phyloP scores from a whole-genome alignment of 169 alveolate genomes.

The Cryptosporidium sp. region DNA sequence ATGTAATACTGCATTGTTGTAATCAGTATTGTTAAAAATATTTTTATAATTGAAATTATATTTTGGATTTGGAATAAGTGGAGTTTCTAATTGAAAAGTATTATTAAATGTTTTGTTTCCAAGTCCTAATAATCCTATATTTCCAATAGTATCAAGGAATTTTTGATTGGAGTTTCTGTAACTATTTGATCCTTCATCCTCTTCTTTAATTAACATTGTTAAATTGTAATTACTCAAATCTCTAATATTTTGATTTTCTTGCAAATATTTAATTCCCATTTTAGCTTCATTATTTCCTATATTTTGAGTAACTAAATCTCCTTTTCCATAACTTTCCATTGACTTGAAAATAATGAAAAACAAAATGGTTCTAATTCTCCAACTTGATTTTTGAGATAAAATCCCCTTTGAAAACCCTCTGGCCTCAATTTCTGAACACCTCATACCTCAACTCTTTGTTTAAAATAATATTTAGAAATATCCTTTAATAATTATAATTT shows the following conservation, averaged over 20 bases:
- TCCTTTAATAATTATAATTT: too few relatives aligned
- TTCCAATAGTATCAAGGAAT: too few relatives aligned
- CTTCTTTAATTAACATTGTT: not conserved
- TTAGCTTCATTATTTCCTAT: not conserved
- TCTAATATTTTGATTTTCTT: not conserved
- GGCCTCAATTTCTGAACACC: not conserved
- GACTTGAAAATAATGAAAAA: not conserved
- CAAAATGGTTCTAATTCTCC: constrained; percentile 3
- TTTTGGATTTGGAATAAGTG: not conserved
- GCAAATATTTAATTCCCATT: not conserved
- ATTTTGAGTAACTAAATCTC: not conserved
- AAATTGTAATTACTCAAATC: too few relatives aligned
- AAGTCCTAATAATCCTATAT: not conserved
- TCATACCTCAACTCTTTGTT: not conserved
- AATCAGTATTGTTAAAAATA: not conserved
- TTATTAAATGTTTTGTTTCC: too few relatives aligned
- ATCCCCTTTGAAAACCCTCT: too few relatives aligned
- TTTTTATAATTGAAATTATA: too few relatives aligned
- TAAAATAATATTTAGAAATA: not conserved
- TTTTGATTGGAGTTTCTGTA: not conserved
- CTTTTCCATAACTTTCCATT: not conserved
- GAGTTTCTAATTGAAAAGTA: not conserved
- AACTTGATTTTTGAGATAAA: not conserved
- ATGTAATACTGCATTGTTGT: not conserved
- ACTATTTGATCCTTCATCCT: too few relatives aligned